Conservation (phyloP, 441 rosid genomes). For the Euphorbia celastroides region DNA sequence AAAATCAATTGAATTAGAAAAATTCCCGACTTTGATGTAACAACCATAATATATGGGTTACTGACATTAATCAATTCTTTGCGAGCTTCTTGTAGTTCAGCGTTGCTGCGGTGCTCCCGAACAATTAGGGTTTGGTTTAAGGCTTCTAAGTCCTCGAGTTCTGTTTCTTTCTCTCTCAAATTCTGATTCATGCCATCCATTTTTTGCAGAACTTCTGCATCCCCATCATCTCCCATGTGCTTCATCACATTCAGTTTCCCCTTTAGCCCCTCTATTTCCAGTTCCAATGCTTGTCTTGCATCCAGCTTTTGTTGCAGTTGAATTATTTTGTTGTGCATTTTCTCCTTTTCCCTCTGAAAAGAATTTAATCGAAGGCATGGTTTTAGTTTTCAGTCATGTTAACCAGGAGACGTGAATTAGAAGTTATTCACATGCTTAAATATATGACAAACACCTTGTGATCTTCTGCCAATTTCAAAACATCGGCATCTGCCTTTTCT, state of each 20-base stretch:
- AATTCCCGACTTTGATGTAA: not conserved
- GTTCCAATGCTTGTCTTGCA: constrained; percentile 70
- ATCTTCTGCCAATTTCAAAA: constrained; percentile 74
- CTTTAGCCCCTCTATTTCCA: constrained; percentile 72
- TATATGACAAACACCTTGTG: constrained; percentile 57
- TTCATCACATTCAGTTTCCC: constrained; percentile 59
- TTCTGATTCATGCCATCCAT: constrained; percentile 53
- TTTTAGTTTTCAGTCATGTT: constrained; percentile 8
- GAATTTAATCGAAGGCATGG: constrained; percentile 20
- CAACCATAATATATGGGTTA: too few relatives aligned
- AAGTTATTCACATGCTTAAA: constrained; percentile 20
- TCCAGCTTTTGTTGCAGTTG: constrained; percentile 68
- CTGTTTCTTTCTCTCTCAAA: constrained; percentile 75
- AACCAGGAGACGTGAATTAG: constrained; percentile 15
- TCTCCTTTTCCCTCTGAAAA: constrained; percentile 70
- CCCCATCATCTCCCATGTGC: constrained; percentile 64
- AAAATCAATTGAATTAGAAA: constrained; percentile 7
- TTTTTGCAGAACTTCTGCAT: constrained; percentile 53
- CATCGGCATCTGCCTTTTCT: constrained; percentile 67
- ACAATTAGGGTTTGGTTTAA: constrained; percentile 73
- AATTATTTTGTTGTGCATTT: constrained; percentile 56
- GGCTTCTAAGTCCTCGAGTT: constrained; percentile 58
- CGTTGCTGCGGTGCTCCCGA: constrained; percentile 76
- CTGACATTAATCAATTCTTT: constrained; percentile 73
- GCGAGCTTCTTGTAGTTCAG: constrained; percentile 89